These are phyloP conservation scores for Syzygium aromaticum DNA, from an alignment of 345 rosid species.

Conservation along the genomic window DNA sequence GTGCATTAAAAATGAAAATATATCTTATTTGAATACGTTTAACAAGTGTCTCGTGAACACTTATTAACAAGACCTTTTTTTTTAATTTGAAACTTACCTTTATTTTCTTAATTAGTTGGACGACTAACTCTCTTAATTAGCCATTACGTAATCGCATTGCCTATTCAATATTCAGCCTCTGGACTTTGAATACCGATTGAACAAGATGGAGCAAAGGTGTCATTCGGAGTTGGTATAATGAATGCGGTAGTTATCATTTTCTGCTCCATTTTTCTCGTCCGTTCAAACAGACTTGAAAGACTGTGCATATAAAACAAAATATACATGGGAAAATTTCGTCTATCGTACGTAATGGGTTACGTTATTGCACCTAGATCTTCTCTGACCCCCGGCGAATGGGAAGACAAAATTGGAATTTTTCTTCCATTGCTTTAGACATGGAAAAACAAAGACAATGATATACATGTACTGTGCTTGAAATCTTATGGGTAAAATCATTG, in stretches of 20 bases:
- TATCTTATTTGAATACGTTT: too few species aligned
- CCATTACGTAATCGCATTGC: accelerated
- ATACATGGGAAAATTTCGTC: not conserved
- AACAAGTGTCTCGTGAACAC: too few species aligned
- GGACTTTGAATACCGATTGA: not conserved
- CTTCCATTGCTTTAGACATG: not conserved
- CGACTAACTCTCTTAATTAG: accelerated
- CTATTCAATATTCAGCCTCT: not conserved
- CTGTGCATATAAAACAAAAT: not conserved
- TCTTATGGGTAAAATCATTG: not conserved
- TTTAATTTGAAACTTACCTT: not conserved
- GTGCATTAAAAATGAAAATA: not conserved
- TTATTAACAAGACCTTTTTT: not conserved
- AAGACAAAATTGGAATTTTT: not conserved
- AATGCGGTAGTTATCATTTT: not conserved
- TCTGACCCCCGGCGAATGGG: not conserved
- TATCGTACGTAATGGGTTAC: not conserved
- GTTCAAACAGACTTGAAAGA: not conserved
- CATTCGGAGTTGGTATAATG: not conserved
- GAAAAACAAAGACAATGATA: not conserved
- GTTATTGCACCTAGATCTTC: not conserved
- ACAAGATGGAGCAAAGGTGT: not conserved
- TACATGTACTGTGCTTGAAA: too few species aligned
- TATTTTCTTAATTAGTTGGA: too few species aligned
- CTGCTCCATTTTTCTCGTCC: not conserved